These are phyloP conservation scores for Saturnispora zaruensis DNA, from an alignment of 805 yeast genomes.

Conservation along the genomic window DNA sequence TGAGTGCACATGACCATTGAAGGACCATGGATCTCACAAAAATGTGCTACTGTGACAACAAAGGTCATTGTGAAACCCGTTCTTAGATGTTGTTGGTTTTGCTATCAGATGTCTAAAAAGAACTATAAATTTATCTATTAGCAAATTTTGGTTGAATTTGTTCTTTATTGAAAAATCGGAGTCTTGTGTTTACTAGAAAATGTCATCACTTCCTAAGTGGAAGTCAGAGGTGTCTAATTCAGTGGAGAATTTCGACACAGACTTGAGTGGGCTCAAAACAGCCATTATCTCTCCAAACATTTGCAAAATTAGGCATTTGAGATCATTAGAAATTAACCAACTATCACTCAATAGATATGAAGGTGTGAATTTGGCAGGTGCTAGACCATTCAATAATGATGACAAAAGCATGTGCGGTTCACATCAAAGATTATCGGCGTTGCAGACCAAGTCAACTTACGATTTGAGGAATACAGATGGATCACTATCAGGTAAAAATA, in stretches of 20 bases:
- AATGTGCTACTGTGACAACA: constrained; percentile 55
- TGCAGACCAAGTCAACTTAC: constrained; percentile 6
- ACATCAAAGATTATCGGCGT: not conserved
- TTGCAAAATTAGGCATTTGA: constrained; percentile 23
- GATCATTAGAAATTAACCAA: constrained; percentile 4
- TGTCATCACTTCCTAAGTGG: constrained; percentile 7
- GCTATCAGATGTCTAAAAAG: not conserved
- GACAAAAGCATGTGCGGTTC: not conserved
- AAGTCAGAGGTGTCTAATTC: not conserved
- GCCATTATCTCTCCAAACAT: constrained; percentile 12
- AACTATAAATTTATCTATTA: not conserved
- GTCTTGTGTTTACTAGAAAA: not conserved
- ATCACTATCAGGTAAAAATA: constrained; percentile 5
- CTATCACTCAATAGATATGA: not conserved
- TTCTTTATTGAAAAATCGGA: not conserved
- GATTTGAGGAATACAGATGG: not conserved
- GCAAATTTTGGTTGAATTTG: not conserved
- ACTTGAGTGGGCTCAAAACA: constrained; percentile 4
- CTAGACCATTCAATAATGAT: not conserved
- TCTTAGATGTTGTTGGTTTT: not conserved
- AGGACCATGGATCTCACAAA: constrained; percentile 76
- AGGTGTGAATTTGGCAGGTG: not conserved
- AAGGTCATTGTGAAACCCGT: constrained; percentile 26
- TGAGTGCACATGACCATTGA: constrained; percentile 58
- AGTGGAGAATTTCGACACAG: not conserved